Conservation (phyloP, 371 early-diverging fungal genomes). For the Synchytrium microbalum region DNA sequence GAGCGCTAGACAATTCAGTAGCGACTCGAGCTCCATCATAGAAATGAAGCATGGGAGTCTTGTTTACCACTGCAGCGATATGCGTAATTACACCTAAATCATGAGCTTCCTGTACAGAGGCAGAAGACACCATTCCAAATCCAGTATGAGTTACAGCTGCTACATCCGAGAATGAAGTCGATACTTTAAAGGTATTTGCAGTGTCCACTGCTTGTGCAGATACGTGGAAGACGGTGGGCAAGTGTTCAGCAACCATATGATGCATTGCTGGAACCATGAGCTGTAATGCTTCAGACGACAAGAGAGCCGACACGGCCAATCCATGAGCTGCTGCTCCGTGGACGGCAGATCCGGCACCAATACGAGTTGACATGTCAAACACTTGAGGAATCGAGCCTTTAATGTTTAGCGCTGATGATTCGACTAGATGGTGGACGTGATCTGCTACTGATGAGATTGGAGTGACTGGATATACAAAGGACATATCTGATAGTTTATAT, state of each 20-base stretch:
- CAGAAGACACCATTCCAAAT: conserved; percentile 57
- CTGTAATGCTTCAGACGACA: conserved; percentile 65
- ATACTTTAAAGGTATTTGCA: conserved; percentile 45
- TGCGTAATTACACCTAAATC: conserved; percentile 67
- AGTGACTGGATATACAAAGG: conserved; percentile 68
- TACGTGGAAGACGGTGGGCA: conserved; percentile 76
- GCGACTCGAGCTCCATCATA: conserved; percentile 57
- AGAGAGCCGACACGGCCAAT: conserved; percentile 47
- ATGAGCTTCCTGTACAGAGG: conserved; percentile 69
- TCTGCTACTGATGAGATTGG: conserved; percentile 56
- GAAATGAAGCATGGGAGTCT: conserved; percentile 65
- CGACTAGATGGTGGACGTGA: conserved; percentile 52
- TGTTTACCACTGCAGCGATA: conserved; percentile 44
- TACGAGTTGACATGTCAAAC: conserved; percentile 64
- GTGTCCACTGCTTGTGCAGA: conserved; percentile 58
- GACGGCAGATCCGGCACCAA: conserved; percentile 72
- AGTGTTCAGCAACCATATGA: conserved; percentile 49
- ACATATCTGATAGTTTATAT: conserved; percentile 65
- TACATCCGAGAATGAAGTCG: conserved; percentile 53
- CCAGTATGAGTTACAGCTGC: conserved; percentile 62
- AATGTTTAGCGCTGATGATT: conserved; percentile 51
- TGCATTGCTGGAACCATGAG: conserved; percentile 76
- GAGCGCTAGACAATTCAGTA: conserved; percentile 39
- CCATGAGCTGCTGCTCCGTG: conserved; percentile 63
- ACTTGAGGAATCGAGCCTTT: conserved; percentile 55